Percentiles rank a stretch among this genome's conserved stretches.
These are phyloP conservation scores for Aspergillus sojae DNA, from an alignment of 2,329 filamentous ascomycete genomes.

Conservation along the genomic window DNA sequence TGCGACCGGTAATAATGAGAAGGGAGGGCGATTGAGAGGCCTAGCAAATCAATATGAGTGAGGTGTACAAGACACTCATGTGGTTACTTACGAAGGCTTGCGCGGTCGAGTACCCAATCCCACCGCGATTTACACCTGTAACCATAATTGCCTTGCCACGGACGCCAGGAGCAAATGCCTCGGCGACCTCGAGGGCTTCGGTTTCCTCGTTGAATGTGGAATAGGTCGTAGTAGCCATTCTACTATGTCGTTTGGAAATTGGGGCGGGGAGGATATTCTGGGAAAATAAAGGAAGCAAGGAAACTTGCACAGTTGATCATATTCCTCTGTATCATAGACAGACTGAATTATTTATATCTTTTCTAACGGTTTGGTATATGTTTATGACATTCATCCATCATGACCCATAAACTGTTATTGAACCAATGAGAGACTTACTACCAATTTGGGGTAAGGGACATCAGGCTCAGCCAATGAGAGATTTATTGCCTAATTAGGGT, in stretches of 20 bases:
- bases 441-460: not conserved
- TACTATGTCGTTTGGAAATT: not conserved
- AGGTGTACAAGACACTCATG: not conserved
- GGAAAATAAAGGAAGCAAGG: too few species aligned
- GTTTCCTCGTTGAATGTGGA: constrained; percentile 40
- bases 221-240: constrained; percentile 33
- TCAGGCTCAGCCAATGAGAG: not conserved
- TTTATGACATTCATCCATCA: too few species aligned
- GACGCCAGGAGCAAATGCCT: constrained; percentile 37
- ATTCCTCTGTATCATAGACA: fast-evolving
- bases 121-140: constrained; percentile 40
- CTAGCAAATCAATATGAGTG: not conserved
- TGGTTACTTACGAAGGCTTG: constrained; percentile 38
- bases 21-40: constrained; percentile 3
- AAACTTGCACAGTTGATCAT: too few species aligned
- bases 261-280: too few species aligned
- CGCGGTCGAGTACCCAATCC: constrained; percentile 39
- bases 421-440: not conserved
- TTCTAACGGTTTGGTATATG: too few species aligned
- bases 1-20: constrained; percentile 3
- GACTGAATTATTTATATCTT: too few species aligned
- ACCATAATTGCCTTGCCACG: constrained; percentile 37
- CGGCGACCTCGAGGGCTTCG: constrained; percentile 44
- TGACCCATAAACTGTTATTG: too few species aligned
- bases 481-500: not conserved